phyloP scores from a whole-genome alignment of 345 rosid genomes.

The Theobroma cacao region DNA sequence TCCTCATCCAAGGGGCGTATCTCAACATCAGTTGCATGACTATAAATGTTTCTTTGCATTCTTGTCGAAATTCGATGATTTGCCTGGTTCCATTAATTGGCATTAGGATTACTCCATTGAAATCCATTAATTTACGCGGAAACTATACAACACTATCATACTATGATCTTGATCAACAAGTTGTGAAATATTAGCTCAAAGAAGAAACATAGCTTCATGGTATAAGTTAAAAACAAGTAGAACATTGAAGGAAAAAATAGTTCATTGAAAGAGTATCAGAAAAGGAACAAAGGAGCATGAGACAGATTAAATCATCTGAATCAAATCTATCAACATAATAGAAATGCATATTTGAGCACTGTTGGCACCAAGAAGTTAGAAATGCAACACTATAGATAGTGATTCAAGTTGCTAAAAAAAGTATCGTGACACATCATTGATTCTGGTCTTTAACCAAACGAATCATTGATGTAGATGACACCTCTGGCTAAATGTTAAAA shows the following conservation, averaged over 20 bases:
- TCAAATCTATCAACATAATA: neutral
- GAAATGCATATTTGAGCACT: neutral
- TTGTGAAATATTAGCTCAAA: neutral
- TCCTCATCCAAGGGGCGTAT: conserved; percentile 89
- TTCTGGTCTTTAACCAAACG: neutral
- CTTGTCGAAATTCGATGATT: conserved; percentile 75
- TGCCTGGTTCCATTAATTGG: conserved; percentile 37
- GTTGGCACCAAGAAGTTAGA: conserved; percentile 5
- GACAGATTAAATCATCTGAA: neutral
- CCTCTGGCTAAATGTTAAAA: conserved; percentile 18
- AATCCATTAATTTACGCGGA: neutral
- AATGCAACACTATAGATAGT: neutral
- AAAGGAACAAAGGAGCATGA: neutral
- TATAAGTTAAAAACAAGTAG: neutral
- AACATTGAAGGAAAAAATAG: neutral
- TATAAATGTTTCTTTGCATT: conserved; percentile 71
- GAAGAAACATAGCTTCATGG: neutral
- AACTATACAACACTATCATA: neutral
- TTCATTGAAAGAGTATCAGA: neutral
- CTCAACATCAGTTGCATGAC: conserved; percentile 82
- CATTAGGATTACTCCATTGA: neutral
- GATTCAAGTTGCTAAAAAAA: neutral
- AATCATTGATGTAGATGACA: neutral
- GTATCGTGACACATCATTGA: neutral
- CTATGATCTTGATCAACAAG: neutral